Evolutionary conservation across 1,284 basidiomycete genomes (phyloP).

Genomic region (Xerocomus minutiporus): DNA sequence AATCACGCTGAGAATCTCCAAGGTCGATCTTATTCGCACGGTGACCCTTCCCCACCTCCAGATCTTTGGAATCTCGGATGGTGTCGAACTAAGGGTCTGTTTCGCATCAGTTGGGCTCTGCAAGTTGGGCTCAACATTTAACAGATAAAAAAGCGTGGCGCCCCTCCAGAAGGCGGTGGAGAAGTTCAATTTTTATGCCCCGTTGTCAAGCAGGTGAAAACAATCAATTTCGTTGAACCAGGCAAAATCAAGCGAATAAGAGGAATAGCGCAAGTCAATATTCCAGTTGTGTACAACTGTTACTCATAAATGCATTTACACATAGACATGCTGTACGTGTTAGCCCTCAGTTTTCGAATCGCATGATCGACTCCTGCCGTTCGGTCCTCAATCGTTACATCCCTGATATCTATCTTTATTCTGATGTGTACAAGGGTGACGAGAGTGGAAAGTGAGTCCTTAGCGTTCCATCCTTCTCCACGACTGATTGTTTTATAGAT

Average conservation of each 20-base stretch:
- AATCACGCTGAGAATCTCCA: slow-evolving; percentile 7
- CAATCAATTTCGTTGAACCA: slow-evolving; percentile 85
- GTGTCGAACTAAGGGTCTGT: slow-evolving; percentile 75
- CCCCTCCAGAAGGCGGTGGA: slow-evolving; percentile 89
- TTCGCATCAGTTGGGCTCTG: background rate
- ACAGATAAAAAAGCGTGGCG: slow-evolving; percentile 89
- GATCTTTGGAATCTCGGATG: slow-evolving; percentile 84
- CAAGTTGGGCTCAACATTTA: slow-evolving; percentile 2
- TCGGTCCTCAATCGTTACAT: slow-evolving; percentile 94
- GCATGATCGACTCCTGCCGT: slow-evolving; percentile 93
- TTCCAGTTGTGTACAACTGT: background rate
- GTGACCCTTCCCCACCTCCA: slow-evolving; percentile 91
- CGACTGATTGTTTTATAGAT: slow-evolving; percentile 45
- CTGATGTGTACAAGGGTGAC: slow-evolving; percentile 96
- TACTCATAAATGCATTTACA: slow-evolving; percentile 7
- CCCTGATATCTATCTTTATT: slow-evolving; percentile 97
- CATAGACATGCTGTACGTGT: slow-evolving; percentile 88
- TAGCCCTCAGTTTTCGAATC: slow-evolving; percentile 94
- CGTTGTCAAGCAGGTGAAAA: slow-evolving; percentile 83
- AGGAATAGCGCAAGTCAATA: slow-evolving; percentile 80
- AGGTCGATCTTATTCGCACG: slow-evolving; percentile 87
- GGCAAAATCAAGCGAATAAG: slow-evolving; percentile 93
- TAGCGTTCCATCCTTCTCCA: background rate
- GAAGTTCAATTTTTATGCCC: slow-evolving; percentile 94
- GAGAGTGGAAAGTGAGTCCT: slow-evolving; percentile 87